phyloP scores from a whole-genome alignment of 768 basidiomycete genomes.

The Termitomyces bulborhizus region DNA sequence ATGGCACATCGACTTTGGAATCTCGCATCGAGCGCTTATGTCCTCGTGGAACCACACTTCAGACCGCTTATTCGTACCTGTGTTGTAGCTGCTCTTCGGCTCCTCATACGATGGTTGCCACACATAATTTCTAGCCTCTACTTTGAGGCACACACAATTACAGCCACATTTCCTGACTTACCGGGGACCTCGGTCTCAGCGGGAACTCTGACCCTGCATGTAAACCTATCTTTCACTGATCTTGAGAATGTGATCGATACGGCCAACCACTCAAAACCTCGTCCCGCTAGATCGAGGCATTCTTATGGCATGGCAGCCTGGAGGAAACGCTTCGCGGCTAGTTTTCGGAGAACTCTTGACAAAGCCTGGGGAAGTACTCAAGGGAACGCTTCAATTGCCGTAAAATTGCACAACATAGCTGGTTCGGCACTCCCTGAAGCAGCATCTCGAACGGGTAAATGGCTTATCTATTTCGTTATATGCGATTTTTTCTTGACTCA shows the following conservation, averaged over 20 bases:
- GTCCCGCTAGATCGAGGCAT: conserved; percentile 17
- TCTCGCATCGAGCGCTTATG: conserved; percentile 33
- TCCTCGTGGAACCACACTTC: conserved; percentile 48
- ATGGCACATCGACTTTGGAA: conserved; percentile 34
- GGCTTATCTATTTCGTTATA: background rate
- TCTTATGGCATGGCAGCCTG: conserved; percentile 54
- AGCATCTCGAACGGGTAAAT: conserved; percentile 24
- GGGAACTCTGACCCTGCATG: conserved; percentile 45
- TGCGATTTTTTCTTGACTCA: background rate
- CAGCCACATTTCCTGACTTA: conserved; percentile 43
- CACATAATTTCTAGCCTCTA: conserved; percentile 59
- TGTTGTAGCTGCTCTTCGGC: conserved; percentile 48
- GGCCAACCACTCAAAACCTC: conserved; percentile 13
- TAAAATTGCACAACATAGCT: conserved; percentile 42
- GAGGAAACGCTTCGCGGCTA: conserved; percentile 54
- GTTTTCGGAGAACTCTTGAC: conserved; percentile 61
- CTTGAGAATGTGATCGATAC: conserved; percentile 30
- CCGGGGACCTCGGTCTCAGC: conserved; percentile 47
- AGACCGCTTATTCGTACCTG: conserved; percentile 55
- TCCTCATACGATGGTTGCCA: conserved; percentile 62
- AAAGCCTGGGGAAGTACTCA: conserved; percentile 61
- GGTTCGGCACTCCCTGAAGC: conserved; percentile 27
- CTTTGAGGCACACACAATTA: conserved; percentile 56
- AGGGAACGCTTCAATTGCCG: conserved; percentile 46
- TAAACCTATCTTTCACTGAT: conserved; percentile 49